Conservation (phyloP, 192 early-diverging fungal genomes). For the Entophlyctis luteolus region DNA sequence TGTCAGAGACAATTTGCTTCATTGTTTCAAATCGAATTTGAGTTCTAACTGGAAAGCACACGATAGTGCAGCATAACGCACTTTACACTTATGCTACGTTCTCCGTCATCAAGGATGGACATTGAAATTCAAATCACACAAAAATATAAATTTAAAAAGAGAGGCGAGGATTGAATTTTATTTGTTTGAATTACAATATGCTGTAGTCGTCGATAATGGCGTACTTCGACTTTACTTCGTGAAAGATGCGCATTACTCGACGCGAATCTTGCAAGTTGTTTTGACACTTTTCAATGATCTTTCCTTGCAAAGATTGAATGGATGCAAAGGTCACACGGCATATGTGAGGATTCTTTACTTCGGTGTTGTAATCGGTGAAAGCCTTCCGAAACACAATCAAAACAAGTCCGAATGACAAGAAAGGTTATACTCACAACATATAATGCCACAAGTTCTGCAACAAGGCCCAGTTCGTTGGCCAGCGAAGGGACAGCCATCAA, state of each 20-base stretch:
- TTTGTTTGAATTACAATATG: no score
- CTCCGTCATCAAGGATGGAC: no score
- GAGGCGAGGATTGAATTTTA: no score
- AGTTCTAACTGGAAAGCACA: no score
- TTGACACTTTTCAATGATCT: background rate
- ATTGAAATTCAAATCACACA: no score
- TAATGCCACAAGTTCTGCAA: background rate
- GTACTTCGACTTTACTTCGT: background rate
- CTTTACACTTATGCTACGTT: no score
- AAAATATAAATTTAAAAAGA: no score
- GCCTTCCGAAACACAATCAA: background rate
- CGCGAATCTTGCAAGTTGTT: background rate
- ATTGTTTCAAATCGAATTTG: no score
- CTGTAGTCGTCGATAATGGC: background rate
- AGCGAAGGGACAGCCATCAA: background rate
- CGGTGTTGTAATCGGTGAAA: background rate
- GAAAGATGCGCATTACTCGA: background rate
- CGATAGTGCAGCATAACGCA: no score
- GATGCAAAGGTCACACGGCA: background rate
- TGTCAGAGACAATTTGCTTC: no score
- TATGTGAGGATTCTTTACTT: background rate
- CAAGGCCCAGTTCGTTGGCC: background rate
- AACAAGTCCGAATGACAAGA: background rate
- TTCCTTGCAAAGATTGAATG: background rate
- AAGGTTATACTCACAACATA: background rate